Evolutionary conservation across 192 early-diverging fungal species (phyloP).

Genomic region (Rhizophagus clarus): DNA sequence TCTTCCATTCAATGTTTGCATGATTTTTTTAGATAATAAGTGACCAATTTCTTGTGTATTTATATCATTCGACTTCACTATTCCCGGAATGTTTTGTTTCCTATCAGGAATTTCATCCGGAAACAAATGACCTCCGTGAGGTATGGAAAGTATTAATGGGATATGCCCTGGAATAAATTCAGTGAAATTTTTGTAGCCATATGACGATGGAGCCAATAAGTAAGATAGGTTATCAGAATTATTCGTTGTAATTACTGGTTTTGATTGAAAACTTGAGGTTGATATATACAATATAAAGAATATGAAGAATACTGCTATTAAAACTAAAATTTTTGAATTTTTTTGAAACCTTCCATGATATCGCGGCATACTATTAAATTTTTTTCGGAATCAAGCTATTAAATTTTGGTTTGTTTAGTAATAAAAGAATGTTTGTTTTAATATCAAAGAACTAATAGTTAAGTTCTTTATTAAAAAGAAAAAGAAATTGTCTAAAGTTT

Average conservation of each 20-base stretch:
- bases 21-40: neutral
- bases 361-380: neutral
- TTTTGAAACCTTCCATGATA: neutral
- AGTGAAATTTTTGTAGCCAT: neutral
- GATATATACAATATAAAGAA: neutral
- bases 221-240: neutral
- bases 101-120: neutral
- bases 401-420: too few species aligned
- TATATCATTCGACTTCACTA: slow-evolving; percentile 2
- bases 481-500: too few species aligned
- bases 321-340: neutral
- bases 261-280: neutral
- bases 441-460: too few species aligned
- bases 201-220: neutral
- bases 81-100: neutral
- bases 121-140: slow-evolving; percentile 3
- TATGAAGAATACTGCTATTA: neutral
- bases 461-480: too few species aligned
- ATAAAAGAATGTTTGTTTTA: too few species aligned
- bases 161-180: neutral
- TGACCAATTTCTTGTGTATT: slow-evolving; percentile 5
- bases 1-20: neutral
- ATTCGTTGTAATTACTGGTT: neutral
- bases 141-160: neutral
- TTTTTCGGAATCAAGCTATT: neutral